Conservation (phyloP, 129 eudicot species). For the Centaurea solstitialis region DNA sequence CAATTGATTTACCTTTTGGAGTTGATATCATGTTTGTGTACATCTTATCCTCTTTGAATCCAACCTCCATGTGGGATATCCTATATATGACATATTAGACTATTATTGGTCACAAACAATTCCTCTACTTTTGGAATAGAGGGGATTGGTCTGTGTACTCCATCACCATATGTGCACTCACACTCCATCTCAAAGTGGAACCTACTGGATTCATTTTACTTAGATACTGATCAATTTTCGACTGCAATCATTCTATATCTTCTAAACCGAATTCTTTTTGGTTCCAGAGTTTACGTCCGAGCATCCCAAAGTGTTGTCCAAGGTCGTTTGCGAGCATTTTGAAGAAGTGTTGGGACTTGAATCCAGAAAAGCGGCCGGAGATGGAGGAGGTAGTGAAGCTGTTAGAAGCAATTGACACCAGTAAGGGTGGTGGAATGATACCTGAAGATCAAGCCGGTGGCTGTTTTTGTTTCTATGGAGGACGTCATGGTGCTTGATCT, state of each 20-base stretch:
- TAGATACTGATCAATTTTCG: not conserved
- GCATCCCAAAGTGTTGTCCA: constrained; percentile 67
- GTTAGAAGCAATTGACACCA: constrained; percentile 66
- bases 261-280: not conserved
- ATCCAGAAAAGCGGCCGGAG: constrained; percentile 66
- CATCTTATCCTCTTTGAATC: too few relatives aligned
- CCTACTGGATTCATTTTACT: not conserved
- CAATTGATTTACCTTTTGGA: too few relatives aligned
- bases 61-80: too few relatives aligned
- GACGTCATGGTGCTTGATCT: constrained; percentile 57
- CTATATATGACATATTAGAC: too few relatives aligned
- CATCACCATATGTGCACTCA: too few relatives aligned
- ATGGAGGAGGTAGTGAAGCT: constrained; percentile 78
- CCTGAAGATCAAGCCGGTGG: constrained; percentile 55
- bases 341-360: constrained; percentile 67
- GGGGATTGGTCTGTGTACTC: too few relatives aligned
- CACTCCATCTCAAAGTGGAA: too few relatives aligned
- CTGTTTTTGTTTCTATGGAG: constrained; percentile 54
- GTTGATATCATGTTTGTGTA: too few relatives aligned
- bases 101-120: too few relatives aligned
- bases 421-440: constrained; percentile 82
- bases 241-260: not conserved
- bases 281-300: constrained; percentile 57
- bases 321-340: constrained; percentile 51
- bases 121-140: too few relatives aligned